A percentile compares a stretch with the other conserved stretches of the same genome.
These are phyloP conservation scores for Syzygium aqueum DNA, from an alignment of 345 rosid species.

Conservation along the genomic window DNA sequence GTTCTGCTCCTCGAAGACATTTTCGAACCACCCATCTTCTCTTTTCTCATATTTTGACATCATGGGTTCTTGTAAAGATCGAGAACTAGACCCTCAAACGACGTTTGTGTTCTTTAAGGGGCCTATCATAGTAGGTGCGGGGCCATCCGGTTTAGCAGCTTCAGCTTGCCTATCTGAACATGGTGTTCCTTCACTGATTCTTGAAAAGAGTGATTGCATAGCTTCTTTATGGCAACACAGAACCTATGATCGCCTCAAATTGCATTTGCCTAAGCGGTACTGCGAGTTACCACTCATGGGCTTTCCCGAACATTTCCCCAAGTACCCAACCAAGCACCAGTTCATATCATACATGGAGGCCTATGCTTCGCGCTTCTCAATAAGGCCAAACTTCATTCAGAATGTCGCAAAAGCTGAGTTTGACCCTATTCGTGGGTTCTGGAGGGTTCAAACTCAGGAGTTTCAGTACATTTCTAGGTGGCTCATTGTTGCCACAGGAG, in stretches of 20 bases:
- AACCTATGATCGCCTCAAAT: conserved; percentile 84
- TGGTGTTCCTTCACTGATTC: conserved; percentile 58
- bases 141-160: conserved; percentile 80
- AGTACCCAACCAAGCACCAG: conserved; percentile 63
- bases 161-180: conserved; percentile 57
- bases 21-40: neutral
- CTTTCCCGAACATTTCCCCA: conserved; percentile 65
- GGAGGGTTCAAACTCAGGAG: conserved; percentile 61
- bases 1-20: neutral
- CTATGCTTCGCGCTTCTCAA: conserved; percentile 58
- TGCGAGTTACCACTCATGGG: conserved; percentile 65
- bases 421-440: conserved; percentile 31
- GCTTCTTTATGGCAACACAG: conserved; percentile 77
- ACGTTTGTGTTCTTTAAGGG: conserved; percentile 19
- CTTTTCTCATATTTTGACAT: neutral
- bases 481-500: conserved; percentile 72
- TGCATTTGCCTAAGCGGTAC: conserved; percentile 83
- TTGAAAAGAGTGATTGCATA: conserved; percentile 63
- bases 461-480: conserved; percentile 37
- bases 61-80: conserved; percentile 31
- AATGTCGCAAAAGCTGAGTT: conserved; percentile 46
- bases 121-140: conserved; percentile 92
- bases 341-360: conserved; percentile 66
- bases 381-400: conserved; percentile 58
- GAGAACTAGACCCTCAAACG: conserved; percentile 6